Evolutionary conservation across 148 eudicot species (phyloP), one percentile per base, ranked within the genome.

Genomic region (Selenicereus undatus): DNA sequence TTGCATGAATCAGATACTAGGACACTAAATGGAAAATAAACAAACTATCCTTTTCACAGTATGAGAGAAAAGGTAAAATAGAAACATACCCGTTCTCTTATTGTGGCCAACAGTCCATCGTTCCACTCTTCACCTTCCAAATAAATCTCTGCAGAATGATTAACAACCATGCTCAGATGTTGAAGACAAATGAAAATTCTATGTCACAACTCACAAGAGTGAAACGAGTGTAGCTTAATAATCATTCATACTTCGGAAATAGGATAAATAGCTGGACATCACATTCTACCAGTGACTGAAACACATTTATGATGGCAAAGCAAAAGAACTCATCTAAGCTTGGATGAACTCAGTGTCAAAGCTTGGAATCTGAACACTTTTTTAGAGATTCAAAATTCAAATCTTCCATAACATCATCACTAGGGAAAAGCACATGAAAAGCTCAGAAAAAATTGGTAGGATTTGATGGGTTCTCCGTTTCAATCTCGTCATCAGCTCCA

Each of bases 101-200:
- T 90, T 14, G 99, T 94, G 62, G 99, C 99, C 70, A 96, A 81
- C 26, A 96, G 81, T n/a, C 99, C 99, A 82, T 96, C 99, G 86
- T 93, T 94, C 99, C 99, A 96, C 56, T 94, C 90, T 78, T 92
- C 99, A 81, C 94, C 97, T 80, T 94, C 97, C 83, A 96, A 81
- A 85, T 73, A 83, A 79, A 94, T 86, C 84, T 96, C 99, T 95
- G 89, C 83, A 87, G 79, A 43, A 75, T 42, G 50, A 74, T 42
- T 22, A 24, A 66, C 8, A 50, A 77, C 78, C 16, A 9, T 12
- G 13, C 71, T 36, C 69, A 84, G 20, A 69, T 51, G 45, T 82
- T 21, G 72, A 21, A 66, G 74, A 72, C 26, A 70, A 74, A 52
- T 65, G 42, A 78, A 48, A 65, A 78, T 5, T 32, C 13, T 45